Percentiles rank a stretch among this genome's conserved stretches.
Conservation (phyloP, 305 asterid species). For the Plantago lanceolata region DNA sequence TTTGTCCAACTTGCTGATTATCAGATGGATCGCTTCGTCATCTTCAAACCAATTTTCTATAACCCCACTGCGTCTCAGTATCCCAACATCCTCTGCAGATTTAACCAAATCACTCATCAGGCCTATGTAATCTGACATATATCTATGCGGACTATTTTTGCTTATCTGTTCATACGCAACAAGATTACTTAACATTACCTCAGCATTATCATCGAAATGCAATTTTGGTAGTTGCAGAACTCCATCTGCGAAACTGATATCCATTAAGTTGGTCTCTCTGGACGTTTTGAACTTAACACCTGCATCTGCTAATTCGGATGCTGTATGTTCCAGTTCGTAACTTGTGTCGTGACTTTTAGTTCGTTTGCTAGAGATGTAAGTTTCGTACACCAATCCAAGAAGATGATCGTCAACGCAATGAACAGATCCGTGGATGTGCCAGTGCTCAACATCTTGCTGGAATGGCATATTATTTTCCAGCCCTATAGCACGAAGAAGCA, state of each 20-base stretch:
- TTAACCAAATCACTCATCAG: conserved; percentile 26
- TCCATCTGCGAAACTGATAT: conserved; percentile 30
- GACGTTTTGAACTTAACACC: conserved; percentile 23
- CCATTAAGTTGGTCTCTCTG: conserved; percentile 1
- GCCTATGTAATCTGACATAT: conserved; percentile 26
- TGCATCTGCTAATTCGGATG: conserved; percentile 30
- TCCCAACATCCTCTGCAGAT: conserved; percentile 29
- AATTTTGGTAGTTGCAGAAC: conserved; percentile 23
- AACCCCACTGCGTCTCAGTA: conserved; percentile 26
- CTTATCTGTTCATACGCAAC: conserved; percentile 28
- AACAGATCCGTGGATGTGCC: too few species aligned
- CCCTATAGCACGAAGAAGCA: conserved; percentile 6
- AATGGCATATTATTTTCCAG: conserved; percentile 1
- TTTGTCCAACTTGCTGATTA: conserved; percentile 30
- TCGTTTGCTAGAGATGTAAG: not conserved
- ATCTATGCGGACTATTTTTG: conserved; percentile 23
- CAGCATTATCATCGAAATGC: conserved; percentile 22
- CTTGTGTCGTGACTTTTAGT: not conserved
- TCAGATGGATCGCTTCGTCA: conserved; percentile 20
- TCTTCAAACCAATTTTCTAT: conserved; percentile 24
- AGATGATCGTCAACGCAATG: not conserved
- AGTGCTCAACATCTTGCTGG: conserved; percentile 3
- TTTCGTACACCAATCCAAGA: not conserved
- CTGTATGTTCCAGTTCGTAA: not conserved
- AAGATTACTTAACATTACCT: conserved; percentile 27